phyloP scores from a whole-genome alignment of 148 eudicot genomes.

The Polygonum maritimum region DNA sequence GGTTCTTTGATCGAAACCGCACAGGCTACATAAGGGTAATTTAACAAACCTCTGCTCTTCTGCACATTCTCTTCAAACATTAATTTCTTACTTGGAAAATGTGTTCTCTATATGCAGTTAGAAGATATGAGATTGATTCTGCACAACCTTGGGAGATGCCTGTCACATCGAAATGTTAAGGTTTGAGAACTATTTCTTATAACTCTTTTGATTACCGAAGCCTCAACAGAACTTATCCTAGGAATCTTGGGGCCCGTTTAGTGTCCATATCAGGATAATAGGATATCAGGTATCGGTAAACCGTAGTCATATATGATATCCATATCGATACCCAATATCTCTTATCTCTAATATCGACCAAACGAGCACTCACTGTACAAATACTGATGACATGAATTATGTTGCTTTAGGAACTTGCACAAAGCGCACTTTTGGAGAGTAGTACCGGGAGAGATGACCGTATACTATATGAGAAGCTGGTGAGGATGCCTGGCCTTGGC shows the following conservation, averaged over 20 bases:
- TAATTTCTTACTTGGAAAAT: neutral
- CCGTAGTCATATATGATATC: too few species aligned
- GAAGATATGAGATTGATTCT: constrained; percentile 85
- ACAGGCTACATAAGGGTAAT: constrained; percentile 86
- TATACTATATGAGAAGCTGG: constrained; percentile 74
- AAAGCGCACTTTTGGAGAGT: constrained; percentile 91
- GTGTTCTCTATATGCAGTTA: constrained; percentile 36
- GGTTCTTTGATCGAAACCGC: constrained; percentile 92
- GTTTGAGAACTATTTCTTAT: constrained; percentile 20
- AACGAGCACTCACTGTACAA: too few species aligned
- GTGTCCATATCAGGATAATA: too few species aligned
- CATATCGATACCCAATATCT: too few species aligned
- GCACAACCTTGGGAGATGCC: constrained; percentile 78
- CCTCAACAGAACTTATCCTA: too few species aligned
- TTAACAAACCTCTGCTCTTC: neutral
- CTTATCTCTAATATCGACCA: too few species aligned
- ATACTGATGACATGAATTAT: neutral
- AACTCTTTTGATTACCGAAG: neutral
- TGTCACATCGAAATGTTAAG: constrained; percentile 86
- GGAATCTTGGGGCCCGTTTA: neutral
- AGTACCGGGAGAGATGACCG: constrained; percentile 86
- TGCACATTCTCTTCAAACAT: neutral
- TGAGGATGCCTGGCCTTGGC: constrained; percentile 31
- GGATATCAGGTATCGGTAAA: too few species aligned
- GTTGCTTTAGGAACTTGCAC: constrained; percentile 67